These are phyloP conservation scores for Phytopythium vexans DNA, from an alignment of 352 stramenopile genomes.

Conservation along the genomic window DNA sequence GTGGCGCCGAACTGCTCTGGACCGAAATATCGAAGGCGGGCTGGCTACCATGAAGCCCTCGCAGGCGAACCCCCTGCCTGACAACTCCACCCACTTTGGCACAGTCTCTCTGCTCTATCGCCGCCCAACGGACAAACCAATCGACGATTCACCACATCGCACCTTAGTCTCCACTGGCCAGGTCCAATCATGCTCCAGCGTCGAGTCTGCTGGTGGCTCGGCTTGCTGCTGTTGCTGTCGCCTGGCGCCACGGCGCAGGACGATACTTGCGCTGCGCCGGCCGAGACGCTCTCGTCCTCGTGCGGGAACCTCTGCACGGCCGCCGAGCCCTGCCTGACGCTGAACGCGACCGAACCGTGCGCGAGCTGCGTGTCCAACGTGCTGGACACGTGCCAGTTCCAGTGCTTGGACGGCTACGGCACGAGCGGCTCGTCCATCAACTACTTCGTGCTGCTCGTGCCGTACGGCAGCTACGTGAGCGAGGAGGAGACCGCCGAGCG, in stretches of 20 bases:
- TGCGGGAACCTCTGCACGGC: slow-evolving; percentile 14
- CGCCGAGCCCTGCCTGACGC: slow-evolving; percentile 19
- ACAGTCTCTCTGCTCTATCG: too few relatives aligned
- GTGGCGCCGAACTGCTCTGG: too few relatives aligned
- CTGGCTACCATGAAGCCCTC: too few relatives aligned
- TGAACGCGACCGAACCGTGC: slow-evolving; percentile 12
- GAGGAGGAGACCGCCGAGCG: slow-evolving; percentile 17
- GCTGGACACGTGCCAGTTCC: slow-evolving; percentile 20
- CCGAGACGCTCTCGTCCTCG: slow-evolving; percentile 16
- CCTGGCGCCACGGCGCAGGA: not conserved
- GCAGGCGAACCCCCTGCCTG: too few relatives aligned
- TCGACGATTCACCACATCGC: too few relatives aligned
- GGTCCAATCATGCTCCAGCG: not conserved
- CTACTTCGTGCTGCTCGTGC: slow-evolving; percentile 24
- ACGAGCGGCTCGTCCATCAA: too few relatives aligned
- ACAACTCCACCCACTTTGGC: too few relatives aligned
- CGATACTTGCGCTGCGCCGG: not conserved
- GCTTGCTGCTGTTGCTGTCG: too few relatives aligned
- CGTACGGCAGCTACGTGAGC: slow-evolving; percentile 27
- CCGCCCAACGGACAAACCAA: too few relatives aligned
- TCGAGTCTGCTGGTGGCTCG: not conserved
- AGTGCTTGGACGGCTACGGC: too few relatives aligned
- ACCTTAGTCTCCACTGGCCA: too few relatives aligned
- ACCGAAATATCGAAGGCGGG: too few relatives aligned
- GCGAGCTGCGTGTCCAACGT: slow-evolving; percentile 20